phyloP scores from a whole-genome alignment of 768 basidiomycete genomes.

The Omphalotus guepiniiformis region DNA sequence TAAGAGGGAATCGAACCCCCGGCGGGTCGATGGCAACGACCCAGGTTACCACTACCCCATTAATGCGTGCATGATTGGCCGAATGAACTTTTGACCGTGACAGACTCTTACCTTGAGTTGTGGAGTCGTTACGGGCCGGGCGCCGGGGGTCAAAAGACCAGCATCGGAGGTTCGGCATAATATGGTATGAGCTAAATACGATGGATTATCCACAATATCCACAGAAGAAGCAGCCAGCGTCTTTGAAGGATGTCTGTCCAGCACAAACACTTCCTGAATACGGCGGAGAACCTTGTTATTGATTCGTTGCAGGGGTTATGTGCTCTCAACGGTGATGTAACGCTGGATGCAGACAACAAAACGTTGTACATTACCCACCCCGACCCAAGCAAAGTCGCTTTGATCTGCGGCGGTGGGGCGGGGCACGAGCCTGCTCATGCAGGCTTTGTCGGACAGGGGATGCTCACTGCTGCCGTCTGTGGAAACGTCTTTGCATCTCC shows the following conservation, averaged over 20 bases:
- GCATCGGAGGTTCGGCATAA: too few species aligned
- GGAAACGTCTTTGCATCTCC: conserved; percentile 92
- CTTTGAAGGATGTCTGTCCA: too few species aligned
- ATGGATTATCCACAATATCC: too few species aligned
- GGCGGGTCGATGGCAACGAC: conserved; percentile 43
- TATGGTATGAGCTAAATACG: too few species aligned
- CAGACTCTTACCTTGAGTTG: too few species aligned
- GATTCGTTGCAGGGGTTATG: conserved; percentile 76
- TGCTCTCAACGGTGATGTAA: conserved; percentile 64
- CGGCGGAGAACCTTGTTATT: conserved; percentile 62
- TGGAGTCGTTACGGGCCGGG: too few species aligned
- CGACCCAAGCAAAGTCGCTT: conserved; percentile 63
- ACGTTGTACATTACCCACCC: conserved; percentile 50
- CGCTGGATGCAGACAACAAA: conserved; percentile 67
- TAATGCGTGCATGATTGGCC: too few species aligned
- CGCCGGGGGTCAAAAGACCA: too few species aligned
- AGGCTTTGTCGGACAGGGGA: conserved; percentile 82
- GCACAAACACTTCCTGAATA: conserved; percentile 87
- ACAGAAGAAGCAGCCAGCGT: too few species aligned
- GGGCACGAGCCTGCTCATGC: conserved; percentile 93
- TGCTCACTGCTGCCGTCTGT: conserved; percentile 78
- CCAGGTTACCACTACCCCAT: conserved; percentile 48
- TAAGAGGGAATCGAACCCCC: too few species aligned
- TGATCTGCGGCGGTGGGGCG: conserved; percentile 81
- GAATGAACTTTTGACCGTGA: too few species aligned